Percentiles rank a stretch among this genome's conserved stretches.
Evolutionary conservation across 2,329 filamentous ascomycete genomes (phyloP).

Genomic region (Rhynchosporium agropyri): DNA sequence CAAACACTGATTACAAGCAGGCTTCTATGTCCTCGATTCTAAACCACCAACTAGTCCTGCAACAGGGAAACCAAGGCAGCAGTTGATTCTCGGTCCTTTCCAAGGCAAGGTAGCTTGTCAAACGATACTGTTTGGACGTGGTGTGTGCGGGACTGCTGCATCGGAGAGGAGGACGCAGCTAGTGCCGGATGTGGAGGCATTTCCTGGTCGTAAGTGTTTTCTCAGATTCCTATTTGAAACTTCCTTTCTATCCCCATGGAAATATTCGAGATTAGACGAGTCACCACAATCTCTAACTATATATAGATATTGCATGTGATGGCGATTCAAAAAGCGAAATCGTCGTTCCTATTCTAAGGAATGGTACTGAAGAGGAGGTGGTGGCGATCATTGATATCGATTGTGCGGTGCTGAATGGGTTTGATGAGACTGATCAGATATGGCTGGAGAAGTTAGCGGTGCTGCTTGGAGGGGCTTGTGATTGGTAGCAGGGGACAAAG

Average conservation of each 20-base stretch:
- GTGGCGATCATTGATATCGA: constrained; percentile 82
- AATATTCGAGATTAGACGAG: not conserved
- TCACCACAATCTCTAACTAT: not conserved
- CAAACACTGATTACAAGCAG: constrained; percentile 44
- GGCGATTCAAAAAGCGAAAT: constrained; percentile 76
- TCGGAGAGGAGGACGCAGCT: constrained; percentile 63
- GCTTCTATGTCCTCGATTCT: constrained; percentile 73
- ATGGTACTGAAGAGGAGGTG: constrained; percentile 46
- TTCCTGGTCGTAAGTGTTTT: constrained; percentile 62
- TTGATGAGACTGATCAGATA: constrained; percentile 67
- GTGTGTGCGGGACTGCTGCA: constrained; percentile 76
- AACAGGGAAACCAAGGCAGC: constrained; percentile 33
- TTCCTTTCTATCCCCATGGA: not conserved
- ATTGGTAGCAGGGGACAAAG: constrained; percentile 54
- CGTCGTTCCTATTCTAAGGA: constrained; percentile 67
- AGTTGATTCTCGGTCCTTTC: constrained; percentile 78
- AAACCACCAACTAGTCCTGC: constrained; percentile 14
- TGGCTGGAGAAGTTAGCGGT: constrained; percentile 68
- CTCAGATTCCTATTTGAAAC: not conserved
- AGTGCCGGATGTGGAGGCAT: constrained; percentile 69
- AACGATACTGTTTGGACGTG: constrained; percentile 70
- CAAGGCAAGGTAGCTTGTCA: constrained; percentile 82
- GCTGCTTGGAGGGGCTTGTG: constrained; percentile 62
- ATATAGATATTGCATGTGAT: constrained; percentile 69
- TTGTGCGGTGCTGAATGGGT: constrained; percentile 67